Percentiles rank a stretch among this genome's conserved stretches.
These are phyloP conservation scores for Colletotrichum limetticola DNA, from an alignment of 2,329 filamentous ascomycete genomes.

Conservation along the genomic window DNA sequence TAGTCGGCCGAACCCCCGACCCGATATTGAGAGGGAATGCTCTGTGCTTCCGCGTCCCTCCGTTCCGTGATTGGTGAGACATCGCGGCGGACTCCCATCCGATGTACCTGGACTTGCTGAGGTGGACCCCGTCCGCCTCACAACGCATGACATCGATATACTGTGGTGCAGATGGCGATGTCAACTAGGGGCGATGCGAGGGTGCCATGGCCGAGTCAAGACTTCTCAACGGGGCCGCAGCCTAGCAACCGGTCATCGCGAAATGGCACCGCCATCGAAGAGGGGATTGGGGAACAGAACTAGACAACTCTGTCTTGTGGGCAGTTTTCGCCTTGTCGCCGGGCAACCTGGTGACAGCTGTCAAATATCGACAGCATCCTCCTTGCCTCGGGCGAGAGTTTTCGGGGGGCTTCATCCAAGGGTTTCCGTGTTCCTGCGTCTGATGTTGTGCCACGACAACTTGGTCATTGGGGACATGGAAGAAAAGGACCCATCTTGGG, in stretches of 20 bases:
- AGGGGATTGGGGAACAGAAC: neutral
- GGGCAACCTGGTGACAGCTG: constrained; percentile 30
- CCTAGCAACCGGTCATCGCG: neutral
- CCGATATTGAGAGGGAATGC: constrained; percentile 7
- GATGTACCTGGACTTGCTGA: constrained; percentile 10
- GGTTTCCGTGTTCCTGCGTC: constrained; percentile 23
- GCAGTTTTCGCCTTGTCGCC: constrained; percentile 5
- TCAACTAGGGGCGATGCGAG: neutral
- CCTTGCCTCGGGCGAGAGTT: constrained; percentile 18
- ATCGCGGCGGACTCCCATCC: constrained; percentile 19
- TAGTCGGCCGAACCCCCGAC: constrained; percentile 17
- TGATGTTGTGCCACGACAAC: constrained; percentile 29
- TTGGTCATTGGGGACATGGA: neutral
- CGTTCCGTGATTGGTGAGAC: constrained; percentile 28
- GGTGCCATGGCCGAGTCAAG: constrained; percentile 13
- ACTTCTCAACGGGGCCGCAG: neutral
- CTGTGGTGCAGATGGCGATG: neutral
- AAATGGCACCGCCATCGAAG: constrained; percentile 13
- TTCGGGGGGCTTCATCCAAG: constrained; percentile 2
- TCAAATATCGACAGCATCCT: constrained; percentile 30
- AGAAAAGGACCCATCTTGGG: neutral
- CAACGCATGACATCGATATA: constrained; percentile 27
- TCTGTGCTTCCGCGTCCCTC: constrained; percentile 1
- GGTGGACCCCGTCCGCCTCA: constrained; percentile 18
- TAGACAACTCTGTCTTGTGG: neutral